Conservation (phyloP, 805 yeast genomes). For the Priceomyces fermenticarens region DNA sequence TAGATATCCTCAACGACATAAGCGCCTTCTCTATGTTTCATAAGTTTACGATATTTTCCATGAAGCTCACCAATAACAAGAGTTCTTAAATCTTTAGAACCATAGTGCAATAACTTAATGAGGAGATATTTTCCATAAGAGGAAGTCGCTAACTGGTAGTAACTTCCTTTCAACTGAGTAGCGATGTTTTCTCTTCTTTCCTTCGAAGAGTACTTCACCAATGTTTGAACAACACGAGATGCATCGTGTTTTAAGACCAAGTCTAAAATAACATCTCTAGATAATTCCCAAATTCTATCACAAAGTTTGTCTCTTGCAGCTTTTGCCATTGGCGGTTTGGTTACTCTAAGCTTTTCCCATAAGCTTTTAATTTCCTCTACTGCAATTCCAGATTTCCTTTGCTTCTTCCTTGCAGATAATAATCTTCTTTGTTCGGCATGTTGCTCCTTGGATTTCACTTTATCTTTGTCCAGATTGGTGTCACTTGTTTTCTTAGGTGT, state of each 20-base stretch:
- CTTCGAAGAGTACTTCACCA: slow-evolving; percentile 80
- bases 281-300: slow-evolving; percentile 79
- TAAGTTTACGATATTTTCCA: slow-evolving; percentile 84
- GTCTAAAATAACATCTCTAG: slow-evolving; percentile 75
- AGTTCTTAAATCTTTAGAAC: slow-evolving; percentile 76
- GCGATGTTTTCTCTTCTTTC: slow-evolving; percentile 74
- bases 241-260: slow-evolving; percentile 94
- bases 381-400: slow-evolving; percentile 82
- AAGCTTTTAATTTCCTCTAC: slow-evolving; percentile 79
- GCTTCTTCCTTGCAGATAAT: slow-evolving; percentile 77
- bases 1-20: slow-evolving; percentile 93
- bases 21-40: slow-evolving; percentile 98
- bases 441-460: slow-evolving; percentile 57
- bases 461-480: slow-evolving; percentile 34
- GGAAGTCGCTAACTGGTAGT: slow-evolving; percentile 80
- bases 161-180: slow-evolving; percentile 66
- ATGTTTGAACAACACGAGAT: slow-evolving; percentile 91
- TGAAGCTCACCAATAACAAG: slow-evolving; percentile 79
- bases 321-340: slow-evolving; percentile 76
- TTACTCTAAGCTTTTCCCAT: slow-evolving; percentile 91
- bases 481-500: slow-evolving; percentile 15
- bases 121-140: slow-evolving; percentile 91
- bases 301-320: slow-evolving; percentile 73
- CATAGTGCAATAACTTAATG: slow-evolving; percentile 88
- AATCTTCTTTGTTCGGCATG: slow-evolving; percentile 81